Base-by-base conservation (phyloP, 2,329 filamentous ascomycete genomes). In the Scedosporium dehoogii region DNA sequence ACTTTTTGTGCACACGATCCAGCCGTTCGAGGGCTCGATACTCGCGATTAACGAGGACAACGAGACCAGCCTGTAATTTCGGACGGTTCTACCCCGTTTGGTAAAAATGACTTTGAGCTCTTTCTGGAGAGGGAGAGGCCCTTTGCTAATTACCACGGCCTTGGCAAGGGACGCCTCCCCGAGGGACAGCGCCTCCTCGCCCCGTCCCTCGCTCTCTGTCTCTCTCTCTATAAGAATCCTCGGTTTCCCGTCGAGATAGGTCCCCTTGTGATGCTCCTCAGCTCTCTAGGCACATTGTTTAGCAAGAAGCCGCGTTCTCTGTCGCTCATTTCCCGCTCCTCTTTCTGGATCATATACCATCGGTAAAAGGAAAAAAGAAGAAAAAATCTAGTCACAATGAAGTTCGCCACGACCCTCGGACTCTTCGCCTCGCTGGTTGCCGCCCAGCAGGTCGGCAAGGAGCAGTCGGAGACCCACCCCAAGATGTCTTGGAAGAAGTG, bases 401-500 rank as follows among this genome's bases (percentile, higher is more conserved):
- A 46, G 33, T n/a, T 58, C 53, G 27, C 53, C 23, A 56, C 58
- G 38, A 38, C 62, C 48, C 21, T 55, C 33, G 29, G 46, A 7
- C 42, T 59, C 21, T 23, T 65, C 23, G 29, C 62, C 14, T 69
- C 78, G 59, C 64, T 76, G 63, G 72, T 73, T 38, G 64, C 72
- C 42, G 74, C 74, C 59, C 79, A 81, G 66, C 71, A 77, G 66
- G 73, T 74, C 48, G 77, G 77, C 62, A 74, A 69, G 14, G 64
- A 72, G 64, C 66, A 67, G 41, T 63, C 71, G 6, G 78, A 79
- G 65, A 70, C 68, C 25, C 79, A 81, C 56, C 67, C 69, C 55
- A 66, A 73, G 44, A 70, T 82, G 68, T 75, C 72, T 62, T 79
- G 76, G 73, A 70, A 78, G 66, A 71, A 73, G 64, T 82, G 79